These are phyloP conservation scores for Rhododendron simsii DNA, from an alignment of 148 eudicot genomes.

Conservation along the genomic window DNA sequence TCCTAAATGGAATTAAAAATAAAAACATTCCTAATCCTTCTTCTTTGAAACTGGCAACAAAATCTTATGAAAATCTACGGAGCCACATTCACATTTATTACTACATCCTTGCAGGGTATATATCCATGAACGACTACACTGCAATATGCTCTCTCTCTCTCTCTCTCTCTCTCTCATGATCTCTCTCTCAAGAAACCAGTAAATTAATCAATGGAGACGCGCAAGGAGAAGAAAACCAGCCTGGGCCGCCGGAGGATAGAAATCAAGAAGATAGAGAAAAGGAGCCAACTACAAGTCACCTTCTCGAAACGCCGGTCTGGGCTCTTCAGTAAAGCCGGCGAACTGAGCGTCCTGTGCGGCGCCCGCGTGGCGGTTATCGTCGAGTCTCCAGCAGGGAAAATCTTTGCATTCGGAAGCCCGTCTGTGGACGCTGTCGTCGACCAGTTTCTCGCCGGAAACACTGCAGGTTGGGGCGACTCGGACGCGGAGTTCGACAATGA, in stretches of 20 bases:
- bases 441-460: background rate
- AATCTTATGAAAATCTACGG: background rate
- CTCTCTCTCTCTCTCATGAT: background rate
- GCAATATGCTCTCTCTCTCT: background rate
- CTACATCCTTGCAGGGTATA: no score
- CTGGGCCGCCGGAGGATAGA: background rate
- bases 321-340: background rate
- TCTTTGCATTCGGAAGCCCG: conserved; percentile 6
- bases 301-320: background rate
- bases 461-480: no score
- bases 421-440: background rate
- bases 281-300: background rate
- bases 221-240: background rate
- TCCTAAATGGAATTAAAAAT: background rate
- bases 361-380: background rate
- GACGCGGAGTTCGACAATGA: background rate
- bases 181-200: background rate
- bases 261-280: conserved; percentile 9
- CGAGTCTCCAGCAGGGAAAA: background rate
- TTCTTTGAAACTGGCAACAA: background rate
- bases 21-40: background rate
- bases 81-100: background rate
- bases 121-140: background rate
- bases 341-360: background rate
- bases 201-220: background rate